Percentiles rank a stretch among this genome's conserved stretches.
Conservation (phyloP, 73 alveolate genomes). For the Symbiodinium natans region DNA sequence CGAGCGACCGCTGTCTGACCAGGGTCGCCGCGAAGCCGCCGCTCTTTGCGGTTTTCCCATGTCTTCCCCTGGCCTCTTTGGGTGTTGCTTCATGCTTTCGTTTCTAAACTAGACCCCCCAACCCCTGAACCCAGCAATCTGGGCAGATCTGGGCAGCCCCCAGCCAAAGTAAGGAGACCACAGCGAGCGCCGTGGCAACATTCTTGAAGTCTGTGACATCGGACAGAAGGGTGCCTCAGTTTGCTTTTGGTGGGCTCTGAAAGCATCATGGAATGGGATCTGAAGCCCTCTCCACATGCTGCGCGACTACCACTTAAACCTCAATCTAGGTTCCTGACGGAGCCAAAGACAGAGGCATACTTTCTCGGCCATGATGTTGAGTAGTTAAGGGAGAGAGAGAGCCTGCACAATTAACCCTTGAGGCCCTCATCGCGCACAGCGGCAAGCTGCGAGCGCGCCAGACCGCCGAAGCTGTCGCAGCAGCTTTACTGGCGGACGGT, state of each 20-base stretch:
- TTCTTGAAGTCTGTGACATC: not conserved
- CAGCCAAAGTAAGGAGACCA: not conserved
- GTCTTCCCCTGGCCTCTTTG: not conserved
- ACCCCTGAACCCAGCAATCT: too few species aligned
- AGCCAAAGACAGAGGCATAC: too few species aligned
- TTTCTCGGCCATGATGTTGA: too few species aligned
- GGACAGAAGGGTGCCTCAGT: not conserved
- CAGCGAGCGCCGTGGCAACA: not conserved
- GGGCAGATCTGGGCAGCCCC: not conserved
- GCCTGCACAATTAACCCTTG: too few species aligned
- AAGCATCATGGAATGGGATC: too few species aligned
- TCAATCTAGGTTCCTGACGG: too few species aligned
- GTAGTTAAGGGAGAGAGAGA: too few species aligned
- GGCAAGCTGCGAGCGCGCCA: slow-evolving; percentile 92
- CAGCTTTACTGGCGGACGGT: slow-evolving; percentile 43
- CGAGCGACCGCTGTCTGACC: slow-evolving; percentile 55
- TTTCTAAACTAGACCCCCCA: too few species aligned
- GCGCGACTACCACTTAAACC: too few species aligned
- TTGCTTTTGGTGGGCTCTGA: too few species aligned
- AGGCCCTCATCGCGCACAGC: slow-evolving; percentile 66
- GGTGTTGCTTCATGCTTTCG: not conserved
- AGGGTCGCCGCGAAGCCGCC: slow-evolving; percentile 49
- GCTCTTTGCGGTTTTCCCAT: not conserved
- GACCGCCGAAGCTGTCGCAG: slow-evolving; percentile 40
- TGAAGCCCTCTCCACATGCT: too few species aligned